phyloP scores from a whole-genome alignment of 1,139 yeast species.

The Citeromyces hawaiiensis region DNA sequence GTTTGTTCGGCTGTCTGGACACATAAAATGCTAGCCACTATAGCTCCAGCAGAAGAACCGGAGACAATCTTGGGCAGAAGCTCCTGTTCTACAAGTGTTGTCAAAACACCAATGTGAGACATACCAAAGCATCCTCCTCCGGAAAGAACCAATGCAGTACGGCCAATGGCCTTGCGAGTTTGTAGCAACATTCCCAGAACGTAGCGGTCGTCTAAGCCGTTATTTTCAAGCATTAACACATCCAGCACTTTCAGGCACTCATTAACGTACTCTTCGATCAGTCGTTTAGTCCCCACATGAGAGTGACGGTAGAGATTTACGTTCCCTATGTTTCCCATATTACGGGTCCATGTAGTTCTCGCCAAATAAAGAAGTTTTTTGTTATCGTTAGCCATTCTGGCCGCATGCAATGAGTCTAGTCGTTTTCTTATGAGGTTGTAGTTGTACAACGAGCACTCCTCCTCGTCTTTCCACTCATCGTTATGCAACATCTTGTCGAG shows the following conservation, averaged over 20 bases:
- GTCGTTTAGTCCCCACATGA: conserved; percentile 71
- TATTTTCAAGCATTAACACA: conserved; percentile 27
- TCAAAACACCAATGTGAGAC: conserved; percentile 83
- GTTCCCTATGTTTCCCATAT: conserved; percentile 82
- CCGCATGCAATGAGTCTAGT: conserved; percentile 44
- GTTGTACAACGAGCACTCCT: conserved; percentile 59
- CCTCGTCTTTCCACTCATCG: conserved; percentile 57
- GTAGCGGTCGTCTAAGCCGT: conserved; percentile 51
- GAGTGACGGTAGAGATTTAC: conserved; percentile 64
- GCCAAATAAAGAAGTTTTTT: conserved; percentile 55
- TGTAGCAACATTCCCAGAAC: conserved; percentile 71
- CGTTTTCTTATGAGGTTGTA: conserved; percentile 41
- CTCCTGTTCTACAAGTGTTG: conserved; percentile 61
- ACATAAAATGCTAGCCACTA: conserved; percentile 80
- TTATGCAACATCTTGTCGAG: conserved; percentile 55
- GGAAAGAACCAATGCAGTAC: conserved; percentile 83
- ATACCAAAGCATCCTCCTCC: conserved; percentile 96
- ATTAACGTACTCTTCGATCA: conserved; percentile 69
- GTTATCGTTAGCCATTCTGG: conserved; percentile 45
- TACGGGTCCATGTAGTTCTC: conserved; percentile 76
- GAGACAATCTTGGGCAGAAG: conserved; percentile 82
- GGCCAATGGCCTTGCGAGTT: conserved; percentile 82
- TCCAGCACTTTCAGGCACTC: conserved; percentile 63
- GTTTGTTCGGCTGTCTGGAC: conserved; percentile 72
- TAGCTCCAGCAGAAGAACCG: conserved; percentile 95